Conservation (phyloP, 441 rosid genomes). For the Arabidopsis lyrata region DNA sequence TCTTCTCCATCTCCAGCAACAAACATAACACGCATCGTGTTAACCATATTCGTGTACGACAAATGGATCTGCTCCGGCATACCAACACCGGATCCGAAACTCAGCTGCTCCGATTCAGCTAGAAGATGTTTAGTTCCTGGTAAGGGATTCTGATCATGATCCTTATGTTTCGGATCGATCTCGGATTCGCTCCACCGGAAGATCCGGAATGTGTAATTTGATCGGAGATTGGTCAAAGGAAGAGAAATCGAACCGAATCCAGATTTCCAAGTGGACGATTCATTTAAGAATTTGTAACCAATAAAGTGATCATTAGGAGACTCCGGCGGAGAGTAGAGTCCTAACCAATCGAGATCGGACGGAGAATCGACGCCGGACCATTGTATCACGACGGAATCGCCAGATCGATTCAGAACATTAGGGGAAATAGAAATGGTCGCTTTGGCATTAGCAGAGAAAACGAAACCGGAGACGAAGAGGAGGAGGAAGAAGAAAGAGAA, state of each 20-base stretch:
- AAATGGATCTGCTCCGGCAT: slow-evolving; percentile 88
- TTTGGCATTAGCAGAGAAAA: slow-evolving; percentile 33
- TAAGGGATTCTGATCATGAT: slow-evolving; percentile 86
- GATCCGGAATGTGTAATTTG: slow-evolving; percentile 80
- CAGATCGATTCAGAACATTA: slow-evolving; percentile 59
- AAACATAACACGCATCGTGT: slow-evolving; percentile 85
- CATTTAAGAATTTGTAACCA: slow-evolving; percentile 81
- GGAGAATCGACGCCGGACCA: slow-evolving; percentile 83
- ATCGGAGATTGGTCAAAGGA: slow-evolving; percentile 75
- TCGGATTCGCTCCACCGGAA: slow-evolving; percentile 79
- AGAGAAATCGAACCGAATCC: slow-evolving; percentile 77
- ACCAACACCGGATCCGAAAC: slow-evolving; percentile 53
- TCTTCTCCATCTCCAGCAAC: slow-evolving; percentile 69
- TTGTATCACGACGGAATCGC: slow-evolving; percentile 59
- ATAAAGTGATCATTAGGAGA: slow-evolving; percentile 68
- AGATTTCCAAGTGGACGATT: slow-evolving; percentile 59
- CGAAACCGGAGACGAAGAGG: slow-evolving; percentile 15
- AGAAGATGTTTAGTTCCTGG: slow-evolving; percentile 69
- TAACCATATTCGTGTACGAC: slow-evolving; percentile 57
- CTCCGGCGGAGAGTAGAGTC: slow-evolving; percentile 81
- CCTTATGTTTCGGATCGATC: slow-evolving; percentile 58
- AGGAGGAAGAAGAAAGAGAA: slow-evolving; percentile 42
- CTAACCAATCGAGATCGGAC: slow-evolving; percentile 82
- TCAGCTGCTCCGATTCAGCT: slow-evolving; percentile 55
- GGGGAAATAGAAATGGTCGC: slow-evolving; percentile 53